phyloP scores from a whole-genome alignment of 78 protist species.

The Dictyostelium discoideum region dicty_2.7 NC_007088.5:3784001-3784500 shows the following conservation, averaged over 20 bases:
- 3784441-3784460: not conserved
- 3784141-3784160: conserved; percentile 25
- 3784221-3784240: conserved; percentile 56
- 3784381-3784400: conserved; percentile 63
- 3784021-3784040: conserved; percentile 47
- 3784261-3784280: conserved; percentile 25
- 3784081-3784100: conserved; percentile 23
- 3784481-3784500: not conserved
- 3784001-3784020: conserved; percentile 35
- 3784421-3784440: not conserved
- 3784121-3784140: not conserved
- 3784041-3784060: not conserved
- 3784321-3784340: not conserved
- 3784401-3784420: conserved; percentile 48
- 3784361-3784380: conserved; percentile 36
- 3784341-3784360: conserved; percentile 54
- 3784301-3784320: not conserved
- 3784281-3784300: conserved; percentile 34
- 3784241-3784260: conserved; percentile 67
- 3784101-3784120: conserved; percentile 51
- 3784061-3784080: not conserved
- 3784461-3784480: not conserved
- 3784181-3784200: conserved; percentile 70
- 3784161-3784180: conserved; percentile 76
- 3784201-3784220: conserved; percentile 43